Conservation (phyloP, 1,284 basidiomycete species). For the Tilletia horrida region DNA sequence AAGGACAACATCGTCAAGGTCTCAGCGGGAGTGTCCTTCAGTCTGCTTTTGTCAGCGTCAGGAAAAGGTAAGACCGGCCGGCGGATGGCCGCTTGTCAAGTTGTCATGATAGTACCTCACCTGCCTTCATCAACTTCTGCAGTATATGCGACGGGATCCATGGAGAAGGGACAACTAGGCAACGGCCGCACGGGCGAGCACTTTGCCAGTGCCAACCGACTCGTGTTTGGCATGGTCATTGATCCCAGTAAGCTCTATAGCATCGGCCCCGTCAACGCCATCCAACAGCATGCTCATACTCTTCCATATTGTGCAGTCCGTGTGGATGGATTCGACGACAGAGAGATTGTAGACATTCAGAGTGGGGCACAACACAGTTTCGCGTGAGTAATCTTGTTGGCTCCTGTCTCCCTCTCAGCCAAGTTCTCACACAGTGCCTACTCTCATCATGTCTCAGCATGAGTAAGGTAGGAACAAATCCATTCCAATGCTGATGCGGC, state of each 20-base stretch:
- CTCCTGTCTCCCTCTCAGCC: constrained; percentile 1
- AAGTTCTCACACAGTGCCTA: neutral
- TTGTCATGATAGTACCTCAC: constrained; percentile 13
- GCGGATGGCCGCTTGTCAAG: neutral
- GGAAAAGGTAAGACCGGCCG: constrained; percentile 60
- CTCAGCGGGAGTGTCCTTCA: constrained; percentile 77
- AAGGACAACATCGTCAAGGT: constrained; percentile 69
- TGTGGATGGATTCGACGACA: constrained; percentile 34
- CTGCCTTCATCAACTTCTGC: neutral
- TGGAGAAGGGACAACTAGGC: constrained; percentile 87
- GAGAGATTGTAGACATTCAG: constrained; percentile 26
- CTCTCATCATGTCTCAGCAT: neutral
- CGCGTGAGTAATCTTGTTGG: neutral
- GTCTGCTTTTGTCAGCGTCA: constrained; percentile 71
- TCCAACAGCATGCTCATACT: neutral
- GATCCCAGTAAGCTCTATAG: constrained; percentile 65
- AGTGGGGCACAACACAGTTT: constrained; percentile 30
- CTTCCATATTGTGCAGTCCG: neutral
- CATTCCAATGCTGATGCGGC: too few relatives aligned
- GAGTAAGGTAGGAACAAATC: neutral
- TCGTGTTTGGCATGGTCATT: constrained; percentile 73
- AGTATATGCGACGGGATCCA: constrained; percentile 83
- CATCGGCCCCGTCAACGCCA: neutral
- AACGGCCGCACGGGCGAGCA: constrained; percentile 86
- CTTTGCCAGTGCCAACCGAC: constrained; percentile 76